Conservation (phyloP, 2,329 filamentous ascomycete species). For the Calonectria ilicicola region DNA sequence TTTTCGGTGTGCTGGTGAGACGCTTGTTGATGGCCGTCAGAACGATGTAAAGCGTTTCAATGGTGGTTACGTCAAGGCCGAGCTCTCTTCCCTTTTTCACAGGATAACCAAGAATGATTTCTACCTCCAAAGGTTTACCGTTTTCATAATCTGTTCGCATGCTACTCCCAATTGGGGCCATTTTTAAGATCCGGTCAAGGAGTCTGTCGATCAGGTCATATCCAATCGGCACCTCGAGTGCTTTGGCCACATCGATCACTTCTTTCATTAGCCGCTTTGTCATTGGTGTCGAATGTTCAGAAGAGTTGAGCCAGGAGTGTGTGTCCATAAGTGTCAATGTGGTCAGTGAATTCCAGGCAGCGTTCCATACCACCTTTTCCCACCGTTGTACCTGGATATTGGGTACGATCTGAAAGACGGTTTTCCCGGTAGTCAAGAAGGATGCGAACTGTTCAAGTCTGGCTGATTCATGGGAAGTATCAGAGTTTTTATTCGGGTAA, state of each 20-base stretch:
- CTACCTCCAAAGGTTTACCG: conserved; percentile 70
- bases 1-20: not conserved
- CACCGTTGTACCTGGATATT: conserved; percentile 70
- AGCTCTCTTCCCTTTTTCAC: conserved; percentile 65
- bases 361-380: conserved; percentile 72
- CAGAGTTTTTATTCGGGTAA: conserved; percentile 53
- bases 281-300: conserved; percentile 57
- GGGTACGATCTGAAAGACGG: conserved; percentile 59
- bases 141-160: conserved; percentile 71
- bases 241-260: conserved; percentile 67
- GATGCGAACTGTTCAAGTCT: conserved; percentile 55
- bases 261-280: conserved; percentile 65
- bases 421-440: conserved; percentile 55
- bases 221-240: conserved; percentile 61
- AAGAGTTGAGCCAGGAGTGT: conserved; percentile 60
- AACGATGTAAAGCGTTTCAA: conserved; percentile 55
- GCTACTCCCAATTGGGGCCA: conserved; percentile 58
- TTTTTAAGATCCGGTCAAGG: conserved; percentile 58
- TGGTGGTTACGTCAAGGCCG: conserved; percentile 64
- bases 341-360: conserved; percentile 71
- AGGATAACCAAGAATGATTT: conserved; percentile 72
- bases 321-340: conserved; percentile 67
- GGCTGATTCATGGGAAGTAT: conserved; percentile 46
- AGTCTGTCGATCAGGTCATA: conserved; percentile 61
- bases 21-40: conserved; percentile 47